Conservation (phyloP, 2,329 filamentous ascomycete species). For the Periconia digitata region DNA sequence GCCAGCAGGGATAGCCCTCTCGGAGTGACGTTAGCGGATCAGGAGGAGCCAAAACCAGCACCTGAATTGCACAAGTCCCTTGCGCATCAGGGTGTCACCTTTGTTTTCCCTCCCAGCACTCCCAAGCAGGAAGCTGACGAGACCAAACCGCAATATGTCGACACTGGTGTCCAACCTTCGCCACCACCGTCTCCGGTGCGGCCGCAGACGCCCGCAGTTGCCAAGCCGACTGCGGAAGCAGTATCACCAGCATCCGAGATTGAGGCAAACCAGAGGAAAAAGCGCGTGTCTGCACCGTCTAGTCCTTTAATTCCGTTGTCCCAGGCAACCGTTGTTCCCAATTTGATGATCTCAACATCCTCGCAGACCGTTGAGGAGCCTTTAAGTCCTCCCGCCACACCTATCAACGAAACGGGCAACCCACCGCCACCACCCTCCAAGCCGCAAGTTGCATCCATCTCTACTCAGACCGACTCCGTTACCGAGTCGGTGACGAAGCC, state of each 20-base stretch:
- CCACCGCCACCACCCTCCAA: constrained; percentile 40
- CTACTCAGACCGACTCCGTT: constrained; percentile 60
- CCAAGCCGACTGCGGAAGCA: constrained; percentile 27
- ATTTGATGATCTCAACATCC: constrained; percentile 63
- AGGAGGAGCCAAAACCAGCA: constrained; percentile 24
- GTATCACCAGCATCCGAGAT: constrained; percentile 49
- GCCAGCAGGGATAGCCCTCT: constrained; percentile 24
- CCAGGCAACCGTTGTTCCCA: constrained; percentile 14
- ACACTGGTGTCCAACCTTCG: constrained; percentile 80
- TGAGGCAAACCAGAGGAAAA: constrained; percentile 73
- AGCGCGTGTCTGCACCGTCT: constrained; percentile 57
- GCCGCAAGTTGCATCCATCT: constrained; percentile 55
- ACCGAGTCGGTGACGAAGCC: constrained; percentile 34
- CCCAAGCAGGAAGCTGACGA: constrained; percentile 14
- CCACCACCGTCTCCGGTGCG: constrained; percentile 72
- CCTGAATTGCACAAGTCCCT: constrained; percentile 25
- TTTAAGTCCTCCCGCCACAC: constrained; percentile 66
- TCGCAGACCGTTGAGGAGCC: constrained; percentile 66
- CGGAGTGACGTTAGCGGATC: constrained; percentile 18
- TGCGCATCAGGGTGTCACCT: constrained; percentile 27
- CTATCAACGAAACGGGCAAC: constrained; percentile 52
- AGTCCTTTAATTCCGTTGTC: constrained; percentile 15
- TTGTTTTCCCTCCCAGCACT: constrained; percentile 32
- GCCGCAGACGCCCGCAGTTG: constrained; percentile 20
- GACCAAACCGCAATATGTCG: constrained; percentile 58